Evolutionary conservation across 352 stramenopile species (phyloP).

Genomic region (Nothophytophthora sp.): DNA sequence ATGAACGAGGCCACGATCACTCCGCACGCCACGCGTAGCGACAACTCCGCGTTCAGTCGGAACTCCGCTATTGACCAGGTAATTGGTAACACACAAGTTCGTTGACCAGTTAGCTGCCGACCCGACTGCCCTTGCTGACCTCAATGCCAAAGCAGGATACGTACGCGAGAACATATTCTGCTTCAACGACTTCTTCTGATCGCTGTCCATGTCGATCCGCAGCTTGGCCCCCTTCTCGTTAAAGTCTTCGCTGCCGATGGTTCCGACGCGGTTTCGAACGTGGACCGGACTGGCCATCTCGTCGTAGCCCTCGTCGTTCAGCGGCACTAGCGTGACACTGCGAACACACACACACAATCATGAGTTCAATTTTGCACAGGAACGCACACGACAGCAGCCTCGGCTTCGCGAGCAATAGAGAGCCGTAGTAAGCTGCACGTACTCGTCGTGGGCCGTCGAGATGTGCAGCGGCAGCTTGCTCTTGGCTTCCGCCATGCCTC

Average conservation of each 20-base stretch:
- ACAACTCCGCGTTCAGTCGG: slow-evolving; percentile 66
- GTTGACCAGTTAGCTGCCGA: background rate
- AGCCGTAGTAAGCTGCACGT: slow-evolving; percentile 1
- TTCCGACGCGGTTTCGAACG: slow-evolving; percentile 43
- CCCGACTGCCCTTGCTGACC: background rate
- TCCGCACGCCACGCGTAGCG: slow-evolving; percentile 62
- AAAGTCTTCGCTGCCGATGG: slow-evolving; percentile 57
- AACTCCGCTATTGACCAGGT: slow-evolving; percentile 69
- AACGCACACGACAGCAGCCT: background rate
- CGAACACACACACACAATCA: background rate
- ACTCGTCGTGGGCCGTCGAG: slow-evolving; percentile 23
- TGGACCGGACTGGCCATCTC: slow-evolving; percentile 31
- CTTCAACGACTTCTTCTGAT: slow-evolving; percentile 60
- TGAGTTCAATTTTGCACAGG: slow-evolving; percentile 12
- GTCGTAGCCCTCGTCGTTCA: slow-evolving; percentile 28
- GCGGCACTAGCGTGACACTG: slow-evolving; percentile 17
- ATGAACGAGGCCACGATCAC: slow-evolving; percentile 74
- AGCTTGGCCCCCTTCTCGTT: slow-evolving; percentile 71
- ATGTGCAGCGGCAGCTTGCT: slow-evolving; percentile 21
- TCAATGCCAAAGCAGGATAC: no score
- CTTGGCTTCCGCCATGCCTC: slow-evolving; percentile 16
- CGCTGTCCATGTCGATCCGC: slow-evolving; percentile 59
- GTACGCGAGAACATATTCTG: slow-evolving; percentile 53
- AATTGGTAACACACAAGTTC: slow-evolving; percentile 2
- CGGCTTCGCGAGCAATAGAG: slow-evolving; percentile 1